A percentile compares a stretch with the other conserved stretches of the same genome.
Evolutionary conservation across 1,284 basidiomycete genomes (phyloP).

Genomic region (Chalciporus piperatoides): DNA sequence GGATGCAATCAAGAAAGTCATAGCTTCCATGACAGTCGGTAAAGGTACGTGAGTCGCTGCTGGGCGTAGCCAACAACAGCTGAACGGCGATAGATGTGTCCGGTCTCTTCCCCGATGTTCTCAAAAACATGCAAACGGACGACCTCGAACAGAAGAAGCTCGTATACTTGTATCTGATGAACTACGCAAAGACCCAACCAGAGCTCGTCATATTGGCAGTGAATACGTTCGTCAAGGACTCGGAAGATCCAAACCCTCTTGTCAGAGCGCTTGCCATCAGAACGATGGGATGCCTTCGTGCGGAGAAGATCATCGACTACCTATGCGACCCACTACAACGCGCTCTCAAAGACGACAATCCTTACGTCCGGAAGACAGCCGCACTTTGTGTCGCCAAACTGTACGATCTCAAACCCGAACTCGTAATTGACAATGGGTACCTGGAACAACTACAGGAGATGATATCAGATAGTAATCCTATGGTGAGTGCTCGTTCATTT

Average conservation of each 20-base stretch:
- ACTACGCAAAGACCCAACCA: conserved; percentile 97
- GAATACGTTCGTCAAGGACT: conserved; percentile 98
- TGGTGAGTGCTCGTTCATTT: conserved; percentile 54
- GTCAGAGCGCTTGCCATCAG: conserved; percentile 95
- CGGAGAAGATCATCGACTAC: conserved; percentile 99
- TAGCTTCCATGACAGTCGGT: conserved; percentile 94
- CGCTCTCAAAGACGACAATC: conserved; percentile 90
- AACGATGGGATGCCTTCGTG: conserved; percentile 95
- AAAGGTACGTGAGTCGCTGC: conserved; percentile 56
- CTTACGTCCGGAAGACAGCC: conserved; percentile 97
- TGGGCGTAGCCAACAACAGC: conserved; percentile 4
- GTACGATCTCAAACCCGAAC: conserved; percentile 93
- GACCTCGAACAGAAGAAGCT: conserved; percentile 96
- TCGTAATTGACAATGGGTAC: conserved; percentile 95
- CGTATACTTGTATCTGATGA: conserved; percentile 98
- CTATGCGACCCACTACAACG: conserved; percentile 92
- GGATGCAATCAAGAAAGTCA: conserved; percentile 97
- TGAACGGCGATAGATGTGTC: conserved; percentile 66
- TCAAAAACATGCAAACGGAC: conserved; percentile 98
- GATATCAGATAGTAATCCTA: conserved; percentile 95
- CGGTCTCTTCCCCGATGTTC: conserved; percentile 95
- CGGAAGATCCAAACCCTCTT: conserved; percentile 94
- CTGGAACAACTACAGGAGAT: conserved; percentile 85
- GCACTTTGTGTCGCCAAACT: conserved; percentile 95
- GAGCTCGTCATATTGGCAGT: conserved; percentile 97